Evolutionary conservation across 2,329 filamentous ascomycete species (phyloP).

Genomic region (Exophiala dermatitidis): DNA sequence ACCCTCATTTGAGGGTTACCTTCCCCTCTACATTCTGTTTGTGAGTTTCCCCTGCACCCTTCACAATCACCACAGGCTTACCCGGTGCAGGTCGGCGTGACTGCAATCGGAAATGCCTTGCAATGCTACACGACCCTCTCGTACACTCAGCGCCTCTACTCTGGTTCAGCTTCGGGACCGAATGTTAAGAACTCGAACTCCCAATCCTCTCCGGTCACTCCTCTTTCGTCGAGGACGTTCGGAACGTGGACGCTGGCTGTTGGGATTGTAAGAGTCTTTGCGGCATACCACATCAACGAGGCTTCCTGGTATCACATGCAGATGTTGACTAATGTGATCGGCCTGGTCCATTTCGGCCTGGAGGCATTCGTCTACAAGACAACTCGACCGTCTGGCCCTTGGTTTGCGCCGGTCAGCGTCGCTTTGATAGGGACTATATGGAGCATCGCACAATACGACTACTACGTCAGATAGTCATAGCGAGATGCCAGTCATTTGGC

Average conservation of each 20-base stretch:
- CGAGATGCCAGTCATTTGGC: background rate
- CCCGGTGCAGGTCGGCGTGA: conserved; percentile 60
- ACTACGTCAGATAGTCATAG: conserved; percentile 49
- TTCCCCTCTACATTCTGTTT: conserved; percentile 25
- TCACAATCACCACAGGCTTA: conserved; percentile 48
- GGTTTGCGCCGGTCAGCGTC: conserved; percentile 54
- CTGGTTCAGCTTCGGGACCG: conserved; percentile 23
- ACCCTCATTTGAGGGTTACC: conserved; percentile 21
- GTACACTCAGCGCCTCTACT: conserved; percentile 80
- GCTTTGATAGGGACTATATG: conserved; percentile 50
- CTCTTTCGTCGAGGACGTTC: conserved; percentile 71
- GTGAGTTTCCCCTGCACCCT: conserved; percentile 24
- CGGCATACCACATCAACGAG: conserved; percentile 71
- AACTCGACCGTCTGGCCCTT: conserved; percentile 55
- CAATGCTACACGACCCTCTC: conserved; percentile 74
- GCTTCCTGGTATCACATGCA: conserved; percentile 70
- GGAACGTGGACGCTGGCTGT: conserved; percentile 82
- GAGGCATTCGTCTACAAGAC: conserved; percentile 78
- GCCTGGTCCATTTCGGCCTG: conserved; percentile 67
- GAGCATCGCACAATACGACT: conserved; percentile 61
- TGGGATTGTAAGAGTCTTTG: conserved; percentile 69
- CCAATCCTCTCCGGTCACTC: conserved; percentile 52
- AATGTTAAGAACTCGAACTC: conserved; percentile 3
- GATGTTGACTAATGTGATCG: conserved; percentile 73
- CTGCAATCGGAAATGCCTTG: conserved; percentile 76